Base-by-base conservation (phyloP, 257 asterid species). In the Nicotiana noctiflora region DNA sequence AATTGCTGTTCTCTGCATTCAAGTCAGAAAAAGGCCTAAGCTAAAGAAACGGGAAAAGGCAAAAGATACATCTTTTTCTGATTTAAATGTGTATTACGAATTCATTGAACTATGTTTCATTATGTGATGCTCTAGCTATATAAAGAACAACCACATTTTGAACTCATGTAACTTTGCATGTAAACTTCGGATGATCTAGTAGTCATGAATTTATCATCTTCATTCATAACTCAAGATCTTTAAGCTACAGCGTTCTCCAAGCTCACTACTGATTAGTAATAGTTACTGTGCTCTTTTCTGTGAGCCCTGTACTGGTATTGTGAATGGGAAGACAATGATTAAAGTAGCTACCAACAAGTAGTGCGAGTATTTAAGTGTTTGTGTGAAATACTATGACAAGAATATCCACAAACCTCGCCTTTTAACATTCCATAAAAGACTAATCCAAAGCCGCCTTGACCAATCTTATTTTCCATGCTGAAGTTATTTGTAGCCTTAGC, bases 401-500 rank as follows among this genome's bases (percentile, higher is more conserved):
- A 49, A 46, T 23, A 23, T 46, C 61, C 61, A 74, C 79, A 74
- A 74, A 94, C 98, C 98, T 94, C 93, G 88, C 95, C 97, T 83
- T 96, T 87, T 59, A 94, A 81, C 83, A 87, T 93, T 19, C 86
- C 97, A 60, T 88, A 91, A 86, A 76, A 94, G 80, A 94, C 98
- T 56, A 92, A 59, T 75, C 97, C 97, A 77, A 89, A 92, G 44
- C 97, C 97, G 77, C 98, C 98, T 90, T 94, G 97, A 17, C 97
- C 98, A 4, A 92, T 94, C 83, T 94, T 92, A 55, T 88, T 75
- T 55, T 88, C 87, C 46, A 90, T 6, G 83, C 81, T 81, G 80
- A 94, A 94, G 83, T 92, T 83, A 75, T 88, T 57, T 49, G 97
- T 89, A 55, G 97, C 97, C 57, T 56, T 29, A 2, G 97, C 94